These are phyloP conservation scores for Trypanosoma boissoni DNA, from an alignment of 208 protist species.

Conservation along the genomic window DNA sequence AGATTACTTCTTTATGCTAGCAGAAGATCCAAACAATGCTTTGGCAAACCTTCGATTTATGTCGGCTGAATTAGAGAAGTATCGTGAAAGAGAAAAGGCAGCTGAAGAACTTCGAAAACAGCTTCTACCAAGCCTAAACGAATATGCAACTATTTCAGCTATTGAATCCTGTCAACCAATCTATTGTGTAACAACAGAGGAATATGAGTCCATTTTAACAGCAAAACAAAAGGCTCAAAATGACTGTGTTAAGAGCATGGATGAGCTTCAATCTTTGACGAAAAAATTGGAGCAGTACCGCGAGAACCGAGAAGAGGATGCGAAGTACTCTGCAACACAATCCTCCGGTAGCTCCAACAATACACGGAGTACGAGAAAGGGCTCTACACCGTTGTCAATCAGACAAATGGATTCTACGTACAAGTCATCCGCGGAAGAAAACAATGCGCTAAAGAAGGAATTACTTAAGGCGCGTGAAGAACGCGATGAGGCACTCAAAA, in stretches of 20 bases:
- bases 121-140: not conserved
- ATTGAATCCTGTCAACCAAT: no score
- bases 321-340: no score
- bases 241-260: not conserved
- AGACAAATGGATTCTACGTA: no score
- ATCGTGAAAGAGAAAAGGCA: not conserved
- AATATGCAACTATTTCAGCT: not conserved
- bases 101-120: not conserved
- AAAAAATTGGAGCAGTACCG: not conserved
- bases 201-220: not conserved
- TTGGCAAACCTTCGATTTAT: not conserved
- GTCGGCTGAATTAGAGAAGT: conserved; percentile 4
- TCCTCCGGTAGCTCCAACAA: no score
- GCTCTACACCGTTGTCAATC: no score
- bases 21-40: not conserved
- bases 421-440: no score
- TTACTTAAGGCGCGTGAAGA: no score
- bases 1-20: no score
- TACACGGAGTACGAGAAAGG: no score
- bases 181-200: not conserved
- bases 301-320: no score
- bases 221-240: not conserved
- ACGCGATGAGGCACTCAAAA: no score
- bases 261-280: not conserved
- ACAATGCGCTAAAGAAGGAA: no score